A percentile compares a stretch with the other conserved stretches of the same genome.
Conservation (phyloP, 2,329 filamentous ascomycete species). For the Phialocephala subalpina region DNA sequence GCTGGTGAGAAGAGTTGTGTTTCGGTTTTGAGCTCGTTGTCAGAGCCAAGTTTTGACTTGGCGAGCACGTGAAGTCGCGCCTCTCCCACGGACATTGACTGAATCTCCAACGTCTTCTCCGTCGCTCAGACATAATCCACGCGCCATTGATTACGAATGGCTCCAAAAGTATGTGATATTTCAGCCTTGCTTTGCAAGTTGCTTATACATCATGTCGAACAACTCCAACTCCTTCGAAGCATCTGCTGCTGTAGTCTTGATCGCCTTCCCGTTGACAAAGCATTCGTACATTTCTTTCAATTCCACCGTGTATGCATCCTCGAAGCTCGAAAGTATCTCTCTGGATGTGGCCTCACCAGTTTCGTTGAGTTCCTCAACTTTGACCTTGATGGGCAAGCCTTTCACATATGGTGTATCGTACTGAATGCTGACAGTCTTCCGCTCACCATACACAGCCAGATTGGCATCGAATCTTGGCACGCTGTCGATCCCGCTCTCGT, state of each 20-base stretch:
- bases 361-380: constrained; percentile 52
- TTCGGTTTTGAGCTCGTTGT: background rate
- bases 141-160: background rate
- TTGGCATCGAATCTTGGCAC: constrained; percentile 62
- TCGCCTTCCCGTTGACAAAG: constrained; percentile 38
- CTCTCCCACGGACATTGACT: background rate
- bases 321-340: constrained; percentile 48
- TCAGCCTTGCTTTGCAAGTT: constrained; percentile 12
- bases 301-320: constrained; percentile 50
- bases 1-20: background rate
- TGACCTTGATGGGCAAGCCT: constrained; percentile 53
- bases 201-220: constrained; percentile 31
- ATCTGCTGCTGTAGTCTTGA: constrained; percentile 45
- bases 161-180: background rate
- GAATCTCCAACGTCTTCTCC: background rate
- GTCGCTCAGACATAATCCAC: background rate
- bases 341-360: constrained; percentile 51
- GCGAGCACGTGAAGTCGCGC: background rate
- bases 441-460: constrained; percentile 58
- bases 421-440: constrained; percentile 61
- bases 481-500: constrained; percentile 62
- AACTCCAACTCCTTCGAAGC: constrained; percentile 35
- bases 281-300: constrained; percentile 46
- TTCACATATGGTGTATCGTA: constrained; percentile 68
- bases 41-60: background rate